phyloP scores from a whole-genome alignment of 2,329 filamentous ascomycete species.

The Aspergillus quadrilineatus region DNA sequence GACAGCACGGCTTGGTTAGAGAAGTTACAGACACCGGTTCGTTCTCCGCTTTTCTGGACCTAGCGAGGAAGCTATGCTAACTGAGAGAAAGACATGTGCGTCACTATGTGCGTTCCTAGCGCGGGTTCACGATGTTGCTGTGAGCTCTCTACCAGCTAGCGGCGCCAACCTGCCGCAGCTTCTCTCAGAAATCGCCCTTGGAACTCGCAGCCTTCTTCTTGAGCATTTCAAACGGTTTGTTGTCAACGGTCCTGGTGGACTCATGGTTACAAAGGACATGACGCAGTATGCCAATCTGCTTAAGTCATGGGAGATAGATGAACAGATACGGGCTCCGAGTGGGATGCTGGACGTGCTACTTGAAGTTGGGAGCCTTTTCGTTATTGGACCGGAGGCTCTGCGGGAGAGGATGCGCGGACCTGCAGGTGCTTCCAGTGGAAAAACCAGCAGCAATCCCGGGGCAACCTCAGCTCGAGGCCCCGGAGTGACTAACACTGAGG shows the following conservation, averaged over 20 bases:
- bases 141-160: conserved; percentile 59
- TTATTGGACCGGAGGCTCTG: conserved; percentile 79
- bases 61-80: conserved; percentile 11
- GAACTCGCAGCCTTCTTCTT: conserved; percentile 74
- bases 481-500: conserved; percentile 55
- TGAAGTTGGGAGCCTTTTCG: conserved; percentile 93
- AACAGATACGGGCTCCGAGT: conserved; percentile 51
- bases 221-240: conserved; percentile 94
- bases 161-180: conserved; percentile 82
- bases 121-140: conserved; percentile 62
- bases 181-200: conserved; percentile 77
- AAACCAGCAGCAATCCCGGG: conserved; percentile 45
- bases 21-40: conserved; percentile 71
- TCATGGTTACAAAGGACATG: conserved; percentile 96
- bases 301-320: conserved; percentile 73
- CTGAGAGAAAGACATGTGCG: conserved; percentile 62
- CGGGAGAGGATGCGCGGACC: conserved; percentile 66
- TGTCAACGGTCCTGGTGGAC: conserved; percentile 86
- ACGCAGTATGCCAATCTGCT: conserved; percentile 87
- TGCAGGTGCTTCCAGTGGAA: conserved; percentile 42
- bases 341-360: conserved; percentile 78
- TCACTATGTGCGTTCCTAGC: conserved; percentile 77
- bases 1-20: conserved; percentile 62
- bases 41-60: conserved; percentile 17
- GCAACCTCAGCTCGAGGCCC: conserved; percentile 29